These are phyloP conservation scores for Camellia oleifera DNA, from an alignment of 179 eudicot genomes.

Conservation along the genomic window DNA sequence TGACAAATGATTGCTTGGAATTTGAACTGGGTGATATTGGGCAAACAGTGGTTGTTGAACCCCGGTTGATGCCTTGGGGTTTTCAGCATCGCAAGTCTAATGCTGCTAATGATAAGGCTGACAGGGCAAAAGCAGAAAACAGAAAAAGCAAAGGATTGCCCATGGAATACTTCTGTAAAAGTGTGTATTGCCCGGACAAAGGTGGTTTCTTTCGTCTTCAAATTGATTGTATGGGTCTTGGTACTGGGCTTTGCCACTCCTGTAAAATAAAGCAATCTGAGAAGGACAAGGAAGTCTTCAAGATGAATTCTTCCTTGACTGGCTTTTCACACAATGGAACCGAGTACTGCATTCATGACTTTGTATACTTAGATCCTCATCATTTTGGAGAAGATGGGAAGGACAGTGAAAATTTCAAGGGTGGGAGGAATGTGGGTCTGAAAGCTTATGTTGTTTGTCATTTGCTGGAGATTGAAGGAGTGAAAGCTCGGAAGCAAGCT, in stretches of 20 bases:
- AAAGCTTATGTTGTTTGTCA: constrained; percentile 82
- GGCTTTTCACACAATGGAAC: constrained; percentile 57
- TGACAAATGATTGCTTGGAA: constrained; percentile 76
- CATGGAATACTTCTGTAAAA: constrained; percentile 74
- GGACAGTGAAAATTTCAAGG: constrained; percentile 53
- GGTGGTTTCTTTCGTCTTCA: constrained; percentile 79
- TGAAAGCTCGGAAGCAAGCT: constrained; percentile 38
- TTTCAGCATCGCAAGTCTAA: constrained; percentile 64
- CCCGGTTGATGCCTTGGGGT: constrained; percentile 71
- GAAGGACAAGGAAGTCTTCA: constrained; percentile 39
- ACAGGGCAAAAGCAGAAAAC: constrained; percentile 77
- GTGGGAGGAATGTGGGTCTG: constrained; percentile 94
- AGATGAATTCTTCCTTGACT: constrained; percentile 45
- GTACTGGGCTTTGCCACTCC: constrained; percentile 68
- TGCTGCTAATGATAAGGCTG: constrained; percentile 55
- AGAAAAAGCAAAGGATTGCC: constrained; percentile 76
- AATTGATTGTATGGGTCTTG: constrained; percentile 53
- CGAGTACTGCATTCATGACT: constrained; percentile 69
- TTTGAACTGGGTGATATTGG: constrained; percentile 61
- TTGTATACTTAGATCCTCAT: constrained; percentile 65
- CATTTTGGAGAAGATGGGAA: constrained; percentile 47
- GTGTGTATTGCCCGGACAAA: constrained; percentile 71
- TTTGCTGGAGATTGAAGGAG: constrained; percentile 53
- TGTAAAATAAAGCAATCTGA: constrained; percentile 47
- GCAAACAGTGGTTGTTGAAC: constrained; percentile 47